Conservation (phyloP, 2,329 filamentous ascomycete genomes). For the Colletotrichum tofieldiae region DNA sequence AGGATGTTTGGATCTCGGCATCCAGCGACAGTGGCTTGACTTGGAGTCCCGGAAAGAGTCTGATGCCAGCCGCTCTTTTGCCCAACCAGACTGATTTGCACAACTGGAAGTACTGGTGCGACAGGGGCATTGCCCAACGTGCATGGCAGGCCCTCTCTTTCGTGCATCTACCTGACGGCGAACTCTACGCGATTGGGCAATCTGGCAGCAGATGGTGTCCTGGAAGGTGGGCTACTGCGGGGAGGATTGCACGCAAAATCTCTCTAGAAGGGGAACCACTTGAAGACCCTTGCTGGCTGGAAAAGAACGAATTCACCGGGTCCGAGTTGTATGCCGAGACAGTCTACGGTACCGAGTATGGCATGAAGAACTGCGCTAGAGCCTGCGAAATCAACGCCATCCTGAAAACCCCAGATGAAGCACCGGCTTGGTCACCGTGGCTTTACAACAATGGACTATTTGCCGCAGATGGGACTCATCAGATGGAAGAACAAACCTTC, state of each 20-base stretch:
- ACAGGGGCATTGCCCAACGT: constrained; percentile 45
- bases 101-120: constrained; percentile 48
- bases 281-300: constrained; percentile 46
- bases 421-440: constrained; percentile 46
- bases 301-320: constrained; percentile 44
- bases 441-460: constrained; percentile 44
- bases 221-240: constrained; percentile 41
- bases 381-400: constrained; percentile 42
- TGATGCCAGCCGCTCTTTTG: constrained; percentile 47
- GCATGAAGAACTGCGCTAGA: constrained; percentile 44
- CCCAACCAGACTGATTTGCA: constrained; percentile 46
- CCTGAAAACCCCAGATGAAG: constrained; percentile 38
- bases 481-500: constrained; percentile 47
- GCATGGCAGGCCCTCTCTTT: constrained; percentile 43
- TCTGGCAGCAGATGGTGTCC: constrained; percentile 42
- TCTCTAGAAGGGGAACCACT: constrained; percentile 39
- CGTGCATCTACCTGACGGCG: constrained; percentile 31
- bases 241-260: constrained; percentile 43
- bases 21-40: constrained; percentile 45
- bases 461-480: constrained; percentile 43
- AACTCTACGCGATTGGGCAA: constrained; percentile 45
- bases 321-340: constrained; percentile 43
- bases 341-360: constrained; percentile 45
- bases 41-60: constrained; percentile 41
- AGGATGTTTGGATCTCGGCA: constrained; percentile 46